Percentiles rank a stretch among this genome's conserved stretches.
These are phyloP conservation scores for Protea cynaroides DNA, from an alignment of 164 flowering plant species.

Conservation along the genomic window DNA sequence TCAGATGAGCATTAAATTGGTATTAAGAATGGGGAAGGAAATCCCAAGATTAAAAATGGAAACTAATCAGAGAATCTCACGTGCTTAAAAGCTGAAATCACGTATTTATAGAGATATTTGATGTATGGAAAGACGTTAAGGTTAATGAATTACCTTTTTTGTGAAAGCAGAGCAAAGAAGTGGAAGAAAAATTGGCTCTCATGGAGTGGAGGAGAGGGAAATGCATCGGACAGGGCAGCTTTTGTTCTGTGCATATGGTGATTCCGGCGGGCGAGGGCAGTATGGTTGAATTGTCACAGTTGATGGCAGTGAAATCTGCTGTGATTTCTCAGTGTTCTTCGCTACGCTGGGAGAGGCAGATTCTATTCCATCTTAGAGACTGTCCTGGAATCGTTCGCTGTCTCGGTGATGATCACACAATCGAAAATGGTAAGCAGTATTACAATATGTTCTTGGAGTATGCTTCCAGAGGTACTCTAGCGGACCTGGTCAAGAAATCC, in stretches of 20 bases:
- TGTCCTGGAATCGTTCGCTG: constrained; percentile 40
- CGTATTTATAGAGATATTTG: neutral
- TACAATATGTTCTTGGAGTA: constrained; percentile 60
- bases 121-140: no score
- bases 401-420: constrained; percentile 33
- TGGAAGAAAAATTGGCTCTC: no score
- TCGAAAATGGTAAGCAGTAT: constrained; percentile 31
- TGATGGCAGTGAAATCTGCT: constrained; percentile 58
- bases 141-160: no score
- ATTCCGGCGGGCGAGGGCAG: constrained; percentile 9
- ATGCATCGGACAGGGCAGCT: constrained; percentile 49
- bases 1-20: neutral
- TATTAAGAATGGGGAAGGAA: neutral
- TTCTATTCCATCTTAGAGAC: constrained; percentile 23
- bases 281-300: constrained; percentile 5
- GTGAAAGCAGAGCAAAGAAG: no score
- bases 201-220: constrained; percentile 72
- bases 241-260: constrained; percentile 41
- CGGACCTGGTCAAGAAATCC: constrained; percentile 25
- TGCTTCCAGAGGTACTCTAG: constrained; percentile 47
- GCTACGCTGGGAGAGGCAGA: constrained; percentile 37
- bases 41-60: neutral
- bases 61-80: neutral
- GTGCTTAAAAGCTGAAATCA: constrained; percentile 1
- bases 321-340: constrained; percentile 14